Evolutionary conservation across 495 filamentous ascomycete genomes (phyloP).

Genomic region (Wilcoxina mikolae): DNA sequence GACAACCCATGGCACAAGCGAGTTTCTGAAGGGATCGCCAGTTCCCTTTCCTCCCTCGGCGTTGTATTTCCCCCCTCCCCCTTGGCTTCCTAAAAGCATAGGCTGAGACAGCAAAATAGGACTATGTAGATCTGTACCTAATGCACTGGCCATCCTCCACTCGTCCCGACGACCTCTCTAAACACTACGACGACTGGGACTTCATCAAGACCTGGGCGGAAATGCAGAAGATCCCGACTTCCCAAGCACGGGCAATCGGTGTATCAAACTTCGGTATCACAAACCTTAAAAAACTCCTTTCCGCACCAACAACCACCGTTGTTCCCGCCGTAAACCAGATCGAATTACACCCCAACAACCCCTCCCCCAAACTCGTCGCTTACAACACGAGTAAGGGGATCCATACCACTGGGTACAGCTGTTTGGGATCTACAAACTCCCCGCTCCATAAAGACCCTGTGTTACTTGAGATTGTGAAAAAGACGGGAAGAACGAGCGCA

Average conservation of each 20-base stretch:
- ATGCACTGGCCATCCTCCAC: constrained; percentile 64
- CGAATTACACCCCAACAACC: constrained; percentile 75
- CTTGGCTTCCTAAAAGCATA: background rate
- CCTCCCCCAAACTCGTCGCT: constrained; percentile 61
- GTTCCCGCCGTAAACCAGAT: constrained; percentile 82
- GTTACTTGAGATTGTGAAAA: constrained; percentile 45
- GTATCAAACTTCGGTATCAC: constrained; percentile 49
- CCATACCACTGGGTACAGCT: constrained; percentile 53
- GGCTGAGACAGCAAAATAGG: constrained; percentile 11
- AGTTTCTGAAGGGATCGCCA: constrained; percentile 52
- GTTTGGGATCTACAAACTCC: constrained; percentile 43
- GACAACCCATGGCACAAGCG: constrained; percentile 67
- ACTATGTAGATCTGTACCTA: constrained; percentile 75
- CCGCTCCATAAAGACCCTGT: constrained; percentile 46
- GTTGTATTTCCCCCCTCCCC: constrained; percentile 18
- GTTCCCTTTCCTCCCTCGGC: constrained; percentile 53
- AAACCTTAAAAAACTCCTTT: constrained; percentile 44
- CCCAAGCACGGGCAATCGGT: constrained; percentile 60
- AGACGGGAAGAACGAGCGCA: constrained; percentile 50
- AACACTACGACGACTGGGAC: constrained; percentile 48
- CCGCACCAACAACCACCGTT: constrained; percentile 42
- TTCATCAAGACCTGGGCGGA: constrained; percentile 68
- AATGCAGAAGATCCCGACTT: constrained; percentile 67
- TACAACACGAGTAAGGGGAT: constrained; percentile 56
- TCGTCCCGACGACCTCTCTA: constrained; percentile 32